These are phyloP conservation scores for Irineochytrium annulatum DNA, from an alignment of 192 early-diverging fungal species.

Conservation along the genomic window DNA sequence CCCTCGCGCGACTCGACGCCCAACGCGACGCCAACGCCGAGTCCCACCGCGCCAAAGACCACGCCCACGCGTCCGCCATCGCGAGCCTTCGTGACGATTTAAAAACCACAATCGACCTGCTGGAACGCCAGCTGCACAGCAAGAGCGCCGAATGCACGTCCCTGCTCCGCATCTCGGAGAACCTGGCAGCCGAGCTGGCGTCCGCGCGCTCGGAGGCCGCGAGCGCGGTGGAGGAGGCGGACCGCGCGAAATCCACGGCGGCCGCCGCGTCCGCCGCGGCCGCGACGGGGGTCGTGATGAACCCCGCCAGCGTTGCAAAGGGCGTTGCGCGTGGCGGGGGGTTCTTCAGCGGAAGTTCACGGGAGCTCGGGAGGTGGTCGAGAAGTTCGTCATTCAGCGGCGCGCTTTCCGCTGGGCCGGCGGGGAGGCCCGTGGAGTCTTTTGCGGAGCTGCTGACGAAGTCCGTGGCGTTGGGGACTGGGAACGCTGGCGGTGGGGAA, in stretches of 20 bases:
- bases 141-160: slow-evolving; percentile 5
- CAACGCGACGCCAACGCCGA: too few relatives aligned
- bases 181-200: background rate
- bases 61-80: too few relatives aligned
- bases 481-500: background rate
- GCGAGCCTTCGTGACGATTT: too few relatives aligned
- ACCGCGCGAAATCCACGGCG: slow-evolving; percentile 16
- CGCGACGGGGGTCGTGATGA: slow-evolving; percentile 2
- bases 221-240: slow-evolving; percentile 9
- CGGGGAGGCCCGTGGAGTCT: too few relatives aligned
- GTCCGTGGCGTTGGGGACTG: background rate
- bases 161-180: background rate
- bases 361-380: too few relatives aligned
- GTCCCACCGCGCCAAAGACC: too few relatives aligned
- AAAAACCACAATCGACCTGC: background rate
- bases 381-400: too few relatives aligned
- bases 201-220: background rate
- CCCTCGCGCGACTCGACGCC: too few relatives aligned
- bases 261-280: slow-evolving; percentile 13
- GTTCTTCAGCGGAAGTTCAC: slow-evolving; percentile 1
- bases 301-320: background rate
- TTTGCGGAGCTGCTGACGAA: slow-evolving; percentile 17
- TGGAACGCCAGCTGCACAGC: slow-evolving; percentile 1
- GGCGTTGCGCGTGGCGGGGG: background rate
- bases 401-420: too few relatives aligned